A percentile compares a stretch with the other conserved stretches of the same genome.
Evolutionary conservation across 1,284 basidiomycete genomes (phyloP).

Genomic region (Coniophora puteana): DNA sequence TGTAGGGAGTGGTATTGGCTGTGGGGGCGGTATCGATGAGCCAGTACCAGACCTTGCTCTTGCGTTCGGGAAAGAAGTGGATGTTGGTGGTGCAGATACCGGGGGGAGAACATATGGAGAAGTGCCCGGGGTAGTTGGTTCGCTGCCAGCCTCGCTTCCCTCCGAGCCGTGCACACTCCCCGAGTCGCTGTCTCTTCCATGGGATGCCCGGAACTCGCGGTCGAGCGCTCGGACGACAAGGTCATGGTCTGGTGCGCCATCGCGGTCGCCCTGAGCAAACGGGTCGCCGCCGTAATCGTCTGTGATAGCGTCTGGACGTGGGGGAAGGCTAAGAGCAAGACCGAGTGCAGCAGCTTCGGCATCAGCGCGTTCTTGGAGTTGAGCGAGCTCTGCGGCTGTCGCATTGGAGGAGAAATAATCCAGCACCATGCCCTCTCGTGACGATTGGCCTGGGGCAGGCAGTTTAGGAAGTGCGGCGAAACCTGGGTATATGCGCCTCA

Average conservation of each 20-base stretch:
- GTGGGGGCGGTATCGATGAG: constrained; percentile 13
- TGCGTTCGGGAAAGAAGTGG: too few relatives aligned
- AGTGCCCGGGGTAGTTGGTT: too few relatives aligned
- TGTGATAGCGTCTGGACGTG: constrained; percentile 54
- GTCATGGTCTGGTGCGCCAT: constrained; percentile 13
- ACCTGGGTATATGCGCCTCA: constrained; percentile 31
- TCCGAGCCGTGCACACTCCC: too few relatives aligned
- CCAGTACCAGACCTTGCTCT: constrained; percentile 13
- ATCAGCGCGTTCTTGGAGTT: constrained; percentile 17
- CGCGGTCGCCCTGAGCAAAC: constrained; percentile 40
- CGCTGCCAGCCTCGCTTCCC: too few relatives aligned
- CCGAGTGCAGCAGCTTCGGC: constrained; percentile 39
- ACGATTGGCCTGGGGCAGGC: too few relatives aligned
- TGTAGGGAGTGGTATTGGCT: constrained; percentile 7
- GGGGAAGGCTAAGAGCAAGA: constrained; percentile 48
- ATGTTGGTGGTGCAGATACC: too few relatives aligned
- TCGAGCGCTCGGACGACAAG: constrained; percentile 22
- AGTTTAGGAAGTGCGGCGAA: constrained; percentile 64
- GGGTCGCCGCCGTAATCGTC: constrained; percentile 55
- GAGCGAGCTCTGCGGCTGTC: too few relatives aligned
- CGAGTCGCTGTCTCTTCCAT: constrained; percentile 11
- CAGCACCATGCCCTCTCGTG: too few relatives aligned
- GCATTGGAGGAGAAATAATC: too few relatives aligned
- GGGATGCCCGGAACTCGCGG: constrained; percentile 18
- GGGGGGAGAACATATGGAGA: too few relatives aligned